These are phyloP conservation scores for Euclidium syriacum DNA, from an alignment of 345 rosid species.

Conservation along the genomic window DNA sequence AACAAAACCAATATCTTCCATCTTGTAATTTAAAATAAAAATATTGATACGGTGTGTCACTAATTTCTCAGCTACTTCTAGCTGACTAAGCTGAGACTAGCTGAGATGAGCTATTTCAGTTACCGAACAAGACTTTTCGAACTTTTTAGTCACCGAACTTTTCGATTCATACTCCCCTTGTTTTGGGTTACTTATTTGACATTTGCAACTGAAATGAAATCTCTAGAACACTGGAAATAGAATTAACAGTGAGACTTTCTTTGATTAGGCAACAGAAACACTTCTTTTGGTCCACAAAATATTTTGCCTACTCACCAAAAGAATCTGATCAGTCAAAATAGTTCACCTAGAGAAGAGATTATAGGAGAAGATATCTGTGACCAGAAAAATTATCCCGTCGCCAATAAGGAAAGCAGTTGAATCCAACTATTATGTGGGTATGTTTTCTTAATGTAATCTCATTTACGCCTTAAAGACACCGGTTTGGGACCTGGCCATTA, in stretches of 20 bases:
- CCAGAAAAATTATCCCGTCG: not conserved
- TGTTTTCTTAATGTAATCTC: constrained; percentile 5
- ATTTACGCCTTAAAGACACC: constrained; percentile 9
- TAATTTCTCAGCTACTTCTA: no score
- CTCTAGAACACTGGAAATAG: not conserved
- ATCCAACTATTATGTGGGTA: not conserved
- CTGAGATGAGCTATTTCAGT: no score
- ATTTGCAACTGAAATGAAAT: not conserved
- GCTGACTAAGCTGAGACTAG: no score
- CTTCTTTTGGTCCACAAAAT: not conserved
- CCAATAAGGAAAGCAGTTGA: not conserved
- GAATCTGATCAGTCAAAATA: not conserved
- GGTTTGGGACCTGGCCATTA: constrained; percentile 22
- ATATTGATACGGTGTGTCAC: no score
- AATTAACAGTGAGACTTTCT: not conserved
- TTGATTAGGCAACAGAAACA: not conserved
- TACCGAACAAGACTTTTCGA: no score
- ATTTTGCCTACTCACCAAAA: not conserved
- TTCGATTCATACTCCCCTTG: no score
- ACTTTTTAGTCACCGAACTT: no score
- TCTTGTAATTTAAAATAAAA: no score
- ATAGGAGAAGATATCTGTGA: not conserved
- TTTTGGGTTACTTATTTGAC: not conserved
- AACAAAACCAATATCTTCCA: no score
- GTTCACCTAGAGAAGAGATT: not conserved